These are phyloP conservation scores for Seminavis robusta DNA, from an alignment of 108 stramenopile species.

Conservation along the genomic window DNA sequence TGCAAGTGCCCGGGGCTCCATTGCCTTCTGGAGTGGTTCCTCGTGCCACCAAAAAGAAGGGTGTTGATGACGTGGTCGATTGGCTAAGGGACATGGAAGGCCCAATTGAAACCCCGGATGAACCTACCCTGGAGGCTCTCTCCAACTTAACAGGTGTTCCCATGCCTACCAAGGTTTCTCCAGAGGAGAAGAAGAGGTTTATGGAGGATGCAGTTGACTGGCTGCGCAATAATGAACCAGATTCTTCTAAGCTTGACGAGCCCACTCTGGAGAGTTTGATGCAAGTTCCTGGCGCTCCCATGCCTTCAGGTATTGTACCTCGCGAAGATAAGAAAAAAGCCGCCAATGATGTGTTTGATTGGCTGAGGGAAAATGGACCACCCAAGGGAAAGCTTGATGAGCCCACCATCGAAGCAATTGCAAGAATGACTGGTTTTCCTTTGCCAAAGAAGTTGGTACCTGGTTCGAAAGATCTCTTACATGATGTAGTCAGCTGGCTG, in stretches of 20 bases:
- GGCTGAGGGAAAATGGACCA: not conserved
- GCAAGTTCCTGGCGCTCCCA: not conserved
- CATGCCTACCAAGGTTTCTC: not conserved
- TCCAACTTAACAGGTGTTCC: not conserved
- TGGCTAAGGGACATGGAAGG: not conserved
- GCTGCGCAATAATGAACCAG: constrained; percentile 15
- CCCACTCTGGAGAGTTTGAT: constrained; percentile 1
- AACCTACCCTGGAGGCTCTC: constrained; percentile 1
- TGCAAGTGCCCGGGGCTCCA: not conserved
- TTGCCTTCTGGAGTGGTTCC: not conserved
- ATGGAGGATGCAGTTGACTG: constrained; percentile 31
- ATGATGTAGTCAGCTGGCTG: constrained; percentile 22
- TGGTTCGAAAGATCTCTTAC: constrained; percentile 7
- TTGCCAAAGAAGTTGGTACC: not conserved
- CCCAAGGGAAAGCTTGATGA: constrained; percentile 1
- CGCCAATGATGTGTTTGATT: not conserved
- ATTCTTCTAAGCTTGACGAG: constrained; percentile 1
- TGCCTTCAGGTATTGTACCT: not conserved
- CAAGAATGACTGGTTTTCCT: not conserved
- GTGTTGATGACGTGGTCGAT: constrained; percentile 1
- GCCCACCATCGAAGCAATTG: not conserved
- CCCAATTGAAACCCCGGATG: not conserved
- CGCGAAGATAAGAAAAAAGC: constrained; percentile 5
- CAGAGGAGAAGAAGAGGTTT: constrained; percentile 5
- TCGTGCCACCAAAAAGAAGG: not conserved